Evolutionary conservation across 441 rosid genomes (phyloP).

Genomic region (Cnidoscolus chayamansa): DNA sequence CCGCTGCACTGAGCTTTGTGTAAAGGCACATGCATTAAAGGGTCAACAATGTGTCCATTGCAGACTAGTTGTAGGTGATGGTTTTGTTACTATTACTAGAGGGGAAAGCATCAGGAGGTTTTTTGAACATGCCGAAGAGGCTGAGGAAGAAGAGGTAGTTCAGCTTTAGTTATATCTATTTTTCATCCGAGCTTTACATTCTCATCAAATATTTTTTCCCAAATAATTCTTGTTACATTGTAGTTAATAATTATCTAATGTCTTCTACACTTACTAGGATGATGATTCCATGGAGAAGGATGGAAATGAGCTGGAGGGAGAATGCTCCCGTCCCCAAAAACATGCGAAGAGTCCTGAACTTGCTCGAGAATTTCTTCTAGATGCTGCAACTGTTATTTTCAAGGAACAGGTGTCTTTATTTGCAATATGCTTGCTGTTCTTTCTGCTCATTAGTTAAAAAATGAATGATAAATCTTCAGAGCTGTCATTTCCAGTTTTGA

Average conservation of each 20-base stretch:
- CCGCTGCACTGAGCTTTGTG: conserved; percentile 73
- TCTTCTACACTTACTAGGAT: conserved; percentile 49
- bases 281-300: conserved; percentile 94
- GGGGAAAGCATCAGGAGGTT: conserved; percentile 77
- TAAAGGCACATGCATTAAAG: conserved; percentile 79
- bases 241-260: conserved; percentile 3
- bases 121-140: conserved; percentile 95
- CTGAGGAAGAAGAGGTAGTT: conserved; percentile 96
- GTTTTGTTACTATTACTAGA: conserved; percentile 72
- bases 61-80: conserved; percentile 89
- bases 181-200: no score
- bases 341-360: conserved; percentile 99
- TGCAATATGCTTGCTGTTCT: conserved; percentile 19
- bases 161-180: conserved; percentile 2
- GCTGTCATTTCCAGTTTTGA: not conserved
- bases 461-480: conserved; percentile 9
- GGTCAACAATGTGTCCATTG: conserved; percentile 85
- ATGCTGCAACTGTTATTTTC: conserved; percentile 89
- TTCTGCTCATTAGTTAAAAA: conserved; percentile 14
- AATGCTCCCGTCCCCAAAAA: conserved; percentile 95
- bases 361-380: conserved; percentile 97
- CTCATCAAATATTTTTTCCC: not conserved
- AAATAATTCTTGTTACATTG: not conserved
- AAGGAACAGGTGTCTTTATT: conserved; percentile 75
- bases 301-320: conserved; percentile 90